Evolutionary conservation across 73 alveolate species (phyloP).

Genomic region (Tetrahymena borealis): DNA sequence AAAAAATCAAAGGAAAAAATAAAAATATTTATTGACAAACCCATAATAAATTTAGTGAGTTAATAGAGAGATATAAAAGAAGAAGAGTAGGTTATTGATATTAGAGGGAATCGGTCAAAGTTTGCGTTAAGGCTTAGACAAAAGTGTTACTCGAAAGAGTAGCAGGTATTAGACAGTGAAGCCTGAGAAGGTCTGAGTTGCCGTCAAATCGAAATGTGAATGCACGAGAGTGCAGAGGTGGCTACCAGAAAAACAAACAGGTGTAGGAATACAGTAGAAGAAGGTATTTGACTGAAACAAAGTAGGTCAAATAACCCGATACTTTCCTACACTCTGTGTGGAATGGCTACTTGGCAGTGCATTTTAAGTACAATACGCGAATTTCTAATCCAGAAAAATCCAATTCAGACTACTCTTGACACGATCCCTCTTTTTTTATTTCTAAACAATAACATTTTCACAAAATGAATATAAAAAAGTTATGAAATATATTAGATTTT

Average conservation of each 20-base stretch:
- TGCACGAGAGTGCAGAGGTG: constrained; percentile 7
- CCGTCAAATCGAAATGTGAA: neutral
- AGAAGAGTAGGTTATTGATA: neutral
- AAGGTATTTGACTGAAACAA: neutral
- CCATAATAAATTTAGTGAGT: neutral
- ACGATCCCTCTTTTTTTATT: neutral
- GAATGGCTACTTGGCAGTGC: constrained; percentile 6
- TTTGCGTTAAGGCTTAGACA: constrained; percentile 2
- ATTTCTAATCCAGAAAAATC: constrained; percentile 1
- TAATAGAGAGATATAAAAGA: neutral
- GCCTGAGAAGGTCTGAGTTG: constrained; percentile 6
- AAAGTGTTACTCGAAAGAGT: neutral
- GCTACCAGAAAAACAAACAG: neutral
- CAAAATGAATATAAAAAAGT: too few species aligned
- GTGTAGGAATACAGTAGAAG: neutral
- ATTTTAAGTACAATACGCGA: neutral
- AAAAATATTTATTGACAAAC: neutral
- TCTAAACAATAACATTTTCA: neutral
- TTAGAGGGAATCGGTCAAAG: constrained; percentile 2
- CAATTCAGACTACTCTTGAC: constrained; percentile 3
- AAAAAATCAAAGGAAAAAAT: too few species aligned
- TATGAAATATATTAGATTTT: too few species aligned
- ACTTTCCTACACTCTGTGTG: neutral
- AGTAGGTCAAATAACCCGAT: neutral
- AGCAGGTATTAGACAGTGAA: neutral